A percentile compares a stretch with the other conserved stretches of the same genome.
Evolutionary conservation across 1,284 basidiomycete genomes (phyloP).

Genomic region (Trichosporon asahii): DNA sequence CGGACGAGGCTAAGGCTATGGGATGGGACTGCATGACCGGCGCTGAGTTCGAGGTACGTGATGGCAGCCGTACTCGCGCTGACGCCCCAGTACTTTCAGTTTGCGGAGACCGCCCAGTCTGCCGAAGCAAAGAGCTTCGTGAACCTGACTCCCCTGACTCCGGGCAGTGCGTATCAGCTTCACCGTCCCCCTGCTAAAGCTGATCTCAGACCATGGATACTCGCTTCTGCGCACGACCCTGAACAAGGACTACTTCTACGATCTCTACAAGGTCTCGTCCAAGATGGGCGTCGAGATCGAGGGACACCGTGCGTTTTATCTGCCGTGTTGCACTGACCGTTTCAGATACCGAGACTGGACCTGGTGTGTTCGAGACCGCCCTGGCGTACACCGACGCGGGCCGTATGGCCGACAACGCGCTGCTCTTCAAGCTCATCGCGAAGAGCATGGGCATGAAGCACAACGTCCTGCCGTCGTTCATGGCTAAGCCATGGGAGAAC

Average conservation of each 20-base stretch:
- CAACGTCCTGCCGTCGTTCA: slow-evolving; percentile 88
- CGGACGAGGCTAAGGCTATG: slow-evolving; percentile 52
- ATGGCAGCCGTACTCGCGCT: background rate
- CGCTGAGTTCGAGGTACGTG: slow-evolving; percentile 82
- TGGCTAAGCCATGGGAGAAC: slow-evolving; percentile 94
- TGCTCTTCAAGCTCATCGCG: slow-evolving; percentile 85
- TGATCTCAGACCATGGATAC: slow-evolving; percentile 77
- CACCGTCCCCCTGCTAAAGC: background rate
- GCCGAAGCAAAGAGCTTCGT: slow-evolving; percentile 73
- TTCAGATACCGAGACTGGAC: slow-evolving; percentile 90
- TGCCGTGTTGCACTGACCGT: background rate
- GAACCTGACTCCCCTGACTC: slow-evolving; percentile 72
- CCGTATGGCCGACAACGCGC: slow-evolving; percentile 91
- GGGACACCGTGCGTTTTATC: slow-evolving; percentile 69
- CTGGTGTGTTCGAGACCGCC: slow-evolving; percentile 87
- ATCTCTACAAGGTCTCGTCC: slow-evolving; percentile 72
- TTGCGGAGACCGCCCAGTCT: slow-evolving; percentile 77
- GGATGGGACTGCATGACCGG: slow-evolving; percentile 70
- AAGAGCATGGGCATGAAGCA: slow-evolving; percentile 89
- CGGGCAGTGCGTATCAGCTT: slow-evolving; percentile 68
- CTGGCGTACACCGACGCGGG: slow-evolving; percentile 79
- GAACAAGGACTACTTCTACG: slow-evolving; percentile 85
- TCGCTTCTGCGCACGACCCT: slow-evolving; percentile 82
- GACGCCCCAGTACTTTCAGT: slow-evolving; percentile 78
- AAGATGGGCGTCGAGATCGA: slow-evolving; percentile 81